Conservation (phyloP, 2,329 filamentous ascomycete genomes). For the Phaeosphaeria sp. region DNA sequence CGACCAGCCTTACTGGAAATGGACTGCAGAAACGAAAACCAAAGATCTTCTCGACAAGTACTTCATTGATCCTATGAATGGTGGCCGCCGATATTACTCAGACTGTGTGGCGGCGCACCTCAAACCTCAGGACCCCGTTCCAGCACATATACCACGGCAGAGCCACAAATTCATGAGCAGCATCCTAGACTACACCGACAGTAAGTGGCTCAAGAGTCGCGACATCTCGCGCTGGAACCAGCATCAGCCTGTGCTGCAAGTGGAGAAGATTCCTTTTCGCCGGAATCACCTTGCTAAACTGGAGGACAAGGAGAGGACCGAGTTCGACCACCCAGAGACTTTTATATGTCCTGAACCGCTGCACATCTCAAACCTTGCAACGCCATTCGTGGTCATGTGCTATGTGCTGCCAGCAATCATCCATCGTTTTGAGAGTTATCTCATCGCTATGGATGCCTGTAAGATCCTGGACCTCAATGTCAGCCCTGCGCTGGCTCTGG, state of each 20-base stretch:
- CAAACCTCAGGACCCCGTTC: constrained; percentile 70
- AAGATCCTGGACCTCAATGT: constrained; percentile 69
- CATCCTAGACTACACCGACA: constrained; percentile 86
- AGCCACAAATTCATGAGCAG: constrained; percentile 51
- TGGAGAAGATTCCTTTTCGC: constrained; percentile 75
- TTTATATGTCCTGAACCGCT: constrained; percentile 81
- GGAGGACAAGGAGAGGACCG: constrained; percentile 63
- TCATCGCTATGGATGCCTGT: constrained; percentile 82
- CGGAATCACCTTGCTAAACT: constrained; percentile 76
- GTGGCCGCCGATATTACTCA: constrained; percentile 65
- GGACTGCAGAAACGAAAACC: constrained; percentile 51
- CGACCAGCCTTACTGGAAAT: constrained; percentile 51
- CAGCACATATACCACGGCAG: constrained; percentile 57
- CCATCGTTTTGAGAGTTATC: constrained; percentile 78
- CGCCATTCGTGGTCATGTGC: constrained; percentile 73
- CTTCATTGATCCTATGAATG: constrained; percentile 64
- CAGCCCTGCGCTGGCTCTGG: constrained; percentile 74
- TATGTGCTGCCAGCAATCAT: constrained; percentile 84
- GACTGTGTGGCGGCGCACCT: constrained; percentile 57
- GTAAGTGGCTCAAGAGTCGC: constrained; percentile 70
- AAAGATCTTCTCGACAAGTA: constrained; percentile 58
- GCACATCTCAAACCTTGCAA: constrained; percentile 74
- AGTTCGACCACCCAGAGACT: constrained; percentile 59
- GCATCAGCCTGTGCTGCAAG: constrained; percentile 82
- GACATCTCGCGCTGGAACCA: constrained; percentile 59